Conservation (phyloP, 2,329 filamentous ascomycete genomes). For the Colletotrichum tanaceti region DNA sequence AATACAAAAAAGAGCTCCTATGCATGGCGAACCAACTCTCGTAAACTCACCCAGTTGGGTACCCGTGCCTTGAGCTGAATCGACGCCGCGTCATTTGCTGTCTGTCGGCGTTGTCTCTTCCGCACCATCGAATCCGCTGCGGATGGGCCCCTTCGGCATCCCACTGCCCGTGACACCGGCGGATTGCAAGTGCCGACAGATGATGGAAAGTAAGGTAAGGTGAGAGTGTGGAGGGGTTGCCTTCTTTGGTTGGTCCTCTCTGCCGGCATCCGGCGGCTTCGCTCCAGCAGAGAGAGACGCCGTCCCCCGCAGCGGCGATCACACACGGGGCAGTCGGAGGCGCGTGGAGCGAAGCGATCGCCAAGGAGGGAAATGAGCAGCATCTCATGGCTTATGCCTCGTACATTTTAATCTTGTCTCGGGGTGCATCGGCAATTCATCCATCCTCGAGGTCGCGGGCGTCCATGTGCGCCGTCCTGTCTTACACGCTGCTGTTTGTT, state of each 20-base stretch:
- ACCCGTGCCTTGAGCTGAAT: background rate
- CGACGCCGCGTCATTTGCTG: background rate
- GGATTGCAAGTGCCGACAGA: no score
- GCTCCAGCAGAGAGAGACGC: background rate
- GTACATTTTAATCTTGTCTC: no score
- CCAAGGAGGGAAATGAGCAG: background rate
- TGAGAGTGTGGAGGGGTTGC: no score
- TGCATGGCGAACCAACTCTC: background rate
- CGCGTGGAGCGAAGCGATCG: conserved; percentile 21
- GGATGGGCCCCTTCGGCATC: background rate
- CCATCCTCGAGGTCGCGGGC: no score
- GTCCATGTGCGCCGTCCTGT: background rate
- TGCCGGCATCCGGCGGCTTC: conserved; percentile 1
- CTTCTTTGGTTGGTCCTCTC: background rate
- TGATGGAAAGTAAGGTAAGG: conserved; percentile 3
- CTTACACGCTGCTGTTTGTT: background rate
- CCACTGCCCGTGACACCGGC: no score
- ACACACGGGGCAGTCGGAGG: conserved; percentile 34
- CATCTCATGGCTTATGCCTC: conserved; percentile 16
- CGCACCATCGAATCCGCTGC: background rate
- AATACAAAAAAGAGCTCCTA: background rate
- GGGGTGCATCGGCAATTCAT: no score
- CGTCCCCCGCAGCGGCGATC: conserved; percentile 31
- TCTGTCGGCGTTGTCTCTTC: background rate
- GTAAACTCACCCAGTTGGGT: background rate